Evolutionary conservation across 192 early-diverging fungal genomes (phyloP).

Genomic region (Fimicolochytrium jonesii): DNA sequence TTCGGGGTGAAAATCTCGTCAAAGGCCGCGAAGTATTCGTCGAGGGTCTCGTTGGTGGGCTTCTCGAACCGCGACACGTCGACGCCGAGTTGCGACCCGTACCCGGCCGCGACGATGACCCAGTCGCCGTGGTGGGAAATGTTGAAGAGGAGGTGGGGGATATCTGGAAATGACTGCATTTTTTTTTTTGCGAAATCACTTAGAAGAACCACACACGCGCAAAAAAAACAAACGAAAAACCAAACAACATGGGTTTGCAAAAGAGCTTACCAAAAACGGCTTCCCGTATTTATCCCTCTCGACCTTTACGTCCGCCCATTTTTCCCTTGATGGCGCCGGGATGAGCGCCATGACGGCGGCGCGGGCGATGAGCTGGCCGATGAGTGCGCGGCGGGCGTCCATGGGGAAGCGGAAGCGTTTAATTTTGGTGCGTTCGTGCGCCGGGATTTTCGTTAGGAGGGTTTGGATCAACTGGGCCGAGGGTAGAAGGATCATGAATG

Average conservation of each 20-base stretch:
- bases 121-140: constrained; percentile 59
- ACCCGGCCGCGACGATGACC: constrained; percentile 41
- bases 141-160: constrained; percentile 38
- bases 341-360: background rate
- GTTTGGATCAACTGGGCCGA: background rate
- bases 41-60: constrained; percentile 28
- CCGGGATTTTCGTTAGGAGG: background rate
- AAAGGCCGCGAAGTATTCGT: constrained; percentile 28
- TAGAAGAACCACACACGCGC: background rate
- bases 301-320: constrained; percentile 6
- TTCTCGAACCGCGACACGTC: constrained; percentile 49
- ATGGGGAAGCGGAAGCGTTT: constrained; percentile 14
- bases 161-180: background rate
- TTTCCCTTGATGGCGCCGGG: background rate
- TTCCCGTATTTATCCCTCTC: constrained; percentile 10
- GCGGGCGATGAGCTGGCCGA: constrained; percentile 22
- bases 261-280: constrained; percentile 16
- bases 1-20: constrained; percentile 10
- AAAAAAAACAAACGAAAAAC: no score
- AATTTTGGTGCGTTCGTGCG: constrained; percentile 17
- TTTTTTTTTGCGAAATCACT: background rate
- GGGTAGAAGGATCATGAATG: background rate
- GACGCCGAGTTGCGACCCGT: constrained; percentile 34
- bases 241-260: no score
- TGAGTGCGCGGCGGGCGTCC: constrained; percentile 12